phyloP scores from a whole-genome alignment of 2,329 filamentous ascomycete species.

The Paramyrothecium roridum region DNA sequence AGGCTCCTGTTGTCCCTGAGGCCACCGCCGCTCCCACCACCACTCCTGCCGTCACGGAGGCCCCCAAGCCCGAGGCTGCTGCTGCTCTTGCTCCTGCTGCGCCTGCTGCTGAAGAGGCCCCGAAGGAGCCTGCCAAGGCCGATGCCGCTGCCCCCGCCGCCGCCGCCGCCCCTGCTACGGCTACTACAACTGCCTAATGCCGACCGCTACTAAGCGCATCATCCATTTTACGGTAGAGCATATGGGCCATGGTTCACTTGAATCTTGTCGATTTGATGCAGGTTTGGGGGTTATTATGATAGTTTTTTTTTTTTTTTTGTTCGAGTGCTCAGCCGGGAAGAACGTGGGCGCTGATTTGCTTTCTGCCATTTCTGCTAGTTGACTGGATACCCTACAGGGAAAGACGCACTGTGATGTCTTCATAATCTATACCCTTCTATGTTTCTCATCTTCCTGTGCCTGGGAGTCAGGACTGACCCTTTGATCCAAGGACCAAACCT shows the following conservation, averaged over 20 bases:
- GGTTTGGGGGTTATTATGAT: no score
- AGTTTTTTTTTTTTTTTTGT: not conserved
- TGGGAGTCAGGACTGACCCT: not conserved
- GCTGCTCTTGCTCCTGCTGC: constrained; percentile 12
- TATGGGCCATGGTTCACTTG: not conserved
- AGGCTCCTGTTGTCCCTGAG: constrained; percentile 17
- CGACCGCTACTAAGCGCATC: no score
- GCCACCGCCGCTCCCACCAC: constrained; percentile 11
- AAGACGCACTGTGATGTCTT: constrained; percentile 20
- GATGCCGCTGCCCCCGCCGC: constrained; percentile 15
- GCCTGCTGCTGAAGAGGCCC: constrained; percentile 8
- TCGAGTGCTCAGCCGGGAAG: not conserved
- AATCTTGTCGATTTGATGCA: not conserved
- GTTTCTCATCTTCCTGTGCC: not conserved
- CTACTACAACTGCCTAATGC: constrained; percentile 16
- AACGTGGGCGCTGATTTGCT: constrained; percentile 1
- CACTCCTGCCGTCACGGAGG: constrained; percentile 12
- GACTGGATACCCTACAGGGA: constrained; percentile 27
- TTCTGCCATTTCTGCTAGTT: constrained; percentile 16
- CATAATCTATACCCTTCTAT: constrained; percentile 26
- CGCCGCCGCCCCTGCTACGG: constrained; percentile 14
- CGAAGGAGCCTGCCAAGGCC: constrained; percentile 20
- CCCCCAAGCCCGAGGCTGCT: constrained; percentile 9
- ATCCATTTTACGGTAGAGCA: no score
- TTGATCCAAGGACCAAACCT: no score